Percentiles rank a stretch among this genome's conserved stretches.
Conservation (phyloP, 106 monocot genomes). For the Posidonia australis region DNA sequence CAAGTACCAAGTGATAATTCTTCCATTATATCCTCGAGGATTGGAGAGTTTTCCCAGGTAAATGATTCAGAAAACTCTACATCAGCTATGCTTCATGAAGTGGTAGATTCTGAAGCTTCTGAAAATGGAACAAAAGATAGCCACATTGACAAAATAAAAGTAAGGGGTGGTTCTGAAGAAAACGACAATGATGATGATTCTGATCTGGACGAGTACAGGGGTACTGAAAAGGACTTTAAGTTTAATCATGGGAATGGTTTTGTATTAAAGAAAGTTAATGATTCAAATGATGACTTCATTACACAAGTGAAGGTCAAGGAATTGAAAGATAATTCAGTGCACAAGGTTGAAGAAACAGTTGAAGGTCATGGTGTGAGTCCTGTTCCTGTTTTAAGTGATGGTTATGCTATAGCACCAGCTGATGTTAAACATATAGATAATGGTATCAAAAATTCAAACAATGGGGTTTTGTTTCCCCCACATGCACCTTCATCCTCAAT, state of each 20-base stretch:
- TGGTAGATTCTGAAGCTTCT: neutral
- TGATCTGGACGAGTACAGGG: slow-evolving; percentile 22
- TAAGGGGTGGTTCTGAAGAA: too few species aligned
- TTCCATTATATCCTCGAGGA: neutral
- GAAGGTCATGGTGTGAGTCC: neutral
- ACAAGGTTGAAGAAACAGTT: neutral
- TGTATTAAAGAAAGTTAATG: slow-evolving; percentile 15
- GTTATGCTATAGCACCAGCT: neutral
- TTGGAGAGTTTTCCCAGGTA: slow-evolving; percentile 22
- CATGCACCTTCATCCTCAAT: neutral
- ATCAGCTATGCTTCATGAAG: neutral
- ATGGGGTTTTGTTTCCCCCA: neutral
- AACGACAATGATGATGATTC: slow-evolving; percentile 15
- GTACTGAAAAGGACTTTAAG: slow-evolving; percentile 19
- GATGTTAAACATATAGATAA: too few species aligned
- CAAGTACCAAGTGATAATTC: neutral
- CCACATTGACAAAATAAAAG: neutral
- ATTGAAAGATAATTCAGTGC: neutral
- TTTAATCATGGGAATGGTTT: slow-evolving; percentile 7
- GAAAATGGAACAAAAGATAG: neutral
- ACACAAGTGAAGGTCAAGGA: slow-evolving; percentile 7
- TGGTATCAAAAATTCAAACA: neutral
- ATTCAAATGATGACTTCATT: slow-evolving; percentile 13
- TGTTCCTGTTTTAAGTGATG: neutral
- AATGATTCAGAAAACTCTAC: slow-evolving; percentile 22